phyloP scores from a whole-genome alignment of 495 filamentous ascomycete genomes.

The Annulohypoxylon stygium region DNA sequence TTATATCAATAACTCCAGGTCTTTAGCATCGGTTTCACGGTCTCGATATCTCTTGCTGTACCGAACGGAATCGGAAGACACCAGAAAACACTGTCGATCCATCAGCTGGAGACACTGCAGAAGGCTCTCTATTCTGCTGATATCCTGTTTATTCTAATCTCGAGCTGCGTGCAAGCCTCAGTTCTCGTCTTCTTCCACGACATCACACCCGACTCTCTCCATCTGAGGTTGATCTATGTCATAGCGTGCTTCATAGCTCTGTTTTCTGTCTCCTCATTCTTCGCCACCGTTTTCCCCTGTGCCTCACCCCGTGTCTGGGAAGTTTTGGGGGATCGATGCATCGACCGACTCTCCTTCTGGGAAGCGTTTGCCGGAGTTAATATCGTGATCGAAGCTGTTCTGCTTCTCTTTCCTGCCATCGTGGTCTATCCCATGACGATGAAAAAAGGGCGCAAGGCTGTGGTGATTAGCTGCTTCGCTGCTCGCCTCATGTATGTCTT shows the following conservation, averaged over 20 bases:
- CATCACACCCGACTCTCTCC: neutral
- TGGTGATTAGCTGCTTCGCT: constrained; percentile 3
- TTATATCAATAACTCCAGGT: neutral
- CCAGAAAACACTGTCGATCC: neutral
- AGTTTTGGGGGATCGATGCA: constrained; percentile 3
- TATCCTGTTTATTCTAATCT: neutral
- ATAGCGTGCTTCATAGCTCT: neutral
- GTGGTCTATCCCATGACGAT: neutral
- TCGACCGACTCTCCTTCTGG: constrained; percentile 13
- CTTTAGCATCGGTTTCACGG: constrained; percentile 6
- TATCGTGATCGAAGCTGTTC: neutral
- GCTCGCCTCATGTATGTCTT: neutral
- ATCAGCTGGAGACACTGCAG: neutral
- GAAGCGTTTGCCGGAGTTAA: neutral
- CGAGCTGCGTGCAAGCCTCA: constrained; percentile 4
- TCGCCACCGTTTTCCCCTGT: constrained; percentile 1
- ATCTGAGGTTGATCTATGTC: neutral
- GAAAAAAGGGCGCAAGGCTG: neutral
- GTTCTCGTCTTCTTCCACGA: constrained; percentile 12
- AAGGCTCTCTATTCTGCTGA: constrained; percentile 1
- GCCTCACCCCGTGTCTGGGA: neutral
- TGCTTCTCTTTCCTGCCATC: neutral
- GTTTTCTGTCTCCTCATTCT: constrained; percentile 1
- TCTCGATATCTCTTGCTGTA: constrained; percentile 1
- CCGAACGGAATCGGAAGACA: constrained; percentile 9